Base-by-base conservation (phyloP, 371 early-diverging fungal genomes). In the Apophysomyces variabilis region DNA sequence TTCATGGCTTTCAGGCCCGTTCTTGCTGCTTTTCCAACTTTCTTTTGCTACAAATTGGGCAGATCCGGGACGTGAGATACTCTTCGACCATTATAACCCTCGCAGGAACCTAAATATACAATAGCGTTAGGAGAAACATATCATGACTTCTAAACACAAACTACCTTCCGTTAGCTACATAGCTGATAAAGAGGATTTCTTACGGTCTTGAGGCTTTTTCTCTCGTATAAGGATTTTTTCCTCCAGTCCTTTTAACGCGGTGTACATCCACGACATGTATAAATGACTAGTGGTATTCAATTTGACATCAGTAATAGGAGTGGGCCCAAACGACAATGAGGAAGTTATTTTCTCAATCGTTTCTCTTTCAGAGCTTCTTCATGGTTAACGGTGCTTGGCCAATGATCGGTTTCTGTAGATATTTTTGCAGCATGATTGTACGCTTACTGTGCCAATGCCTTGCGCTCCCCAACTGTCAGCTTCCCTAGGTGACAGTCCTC, bases 161-260 rank as follows among this genome's bases (percentile, higher is more conserved):
- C 3, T 41, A 41, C 41, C 41, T 41, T 41, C 11, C 41, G 0
- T 13, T 41, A 13, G 2, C 13, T 41, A 13, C 41, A 41, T 11
- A 41, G 41, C 13, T 41, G 41, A 13, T 41, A 41, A 13, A 41
- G 41, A 4, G 0, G 2, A 3, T 41, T 5, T 5, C 41, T 41
- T 8, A 41, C 13, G 41, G 13, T 41, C 5, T 5, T 11, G 6
- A 18, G 47, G 47, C 47, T 46, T n/a, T 46, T 46, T 16, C n/a
- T 46, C 47, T n/a, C n/a, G 47, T 46, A 46, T 46, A 46, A 46
- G 5, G n/a, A 46, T 5, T n/a, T 46, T 46, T 46, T 16, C n/a
- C 1, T 46, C 18, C 18, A 18, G 18, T 46, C 47, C n/a, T 5
- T 46, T 11, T 16, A 46, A 1, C 7, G n/a, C 47, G n/a, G 1